Percentiles rank a stretch among this genome's conserved stretches.
Evolutionary conservation across 2,329 filamentous ascomycete genomes (phyloP).

Genomic region (Aspergillus phoenicis): DNA sequence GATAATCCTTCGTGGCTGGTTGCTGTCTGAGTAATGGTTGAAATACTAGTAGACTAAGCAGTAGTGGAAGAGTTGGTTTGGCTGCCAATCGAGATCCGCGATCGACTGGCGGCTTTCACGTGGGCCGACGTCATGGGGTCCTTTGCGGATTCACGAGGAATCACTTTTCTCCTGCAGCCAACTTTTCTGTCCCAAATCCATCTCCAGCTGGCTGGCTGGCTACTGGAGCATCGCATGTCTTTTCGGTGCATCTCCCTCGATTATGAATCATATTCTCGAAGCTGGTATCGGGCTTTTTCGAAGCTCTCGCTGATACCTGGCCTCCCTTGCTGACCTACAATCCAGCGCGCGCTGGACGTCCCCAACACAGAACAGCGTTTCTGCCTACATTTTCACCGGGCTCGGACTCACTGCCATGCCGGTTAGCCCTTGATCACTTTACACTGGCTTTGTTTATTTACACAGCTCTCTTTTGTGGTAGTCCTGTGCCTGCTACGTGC

Average conservation of each 20-base stretch:
- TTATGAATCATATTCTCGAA: background rate
- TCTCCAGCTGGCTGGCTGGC: background rate
- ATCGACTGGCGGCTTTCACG: constrained; percentile 25
- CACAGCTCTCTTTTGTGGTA: background rate
- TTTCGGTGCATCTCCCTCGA: background rate
- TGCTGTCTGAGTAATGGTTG: too few relatives aligned
- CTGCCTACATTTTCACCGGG: background rate
- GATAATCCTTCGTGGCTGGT: too few relatives aligned
- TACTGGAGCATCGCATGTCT: background rate
- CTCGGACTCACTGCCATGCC: background rate
- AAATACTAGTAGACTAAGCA: background rate
- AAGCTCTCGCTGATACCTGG: constrained; percentile 10
- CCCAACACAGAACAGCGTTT: background rate
- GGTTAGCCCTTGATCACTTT: constrained; percentile 5
- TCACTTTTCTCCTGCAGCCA: background rate
- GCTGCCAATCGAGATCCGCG: background rate
- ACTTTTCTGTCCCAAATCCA: background rate
- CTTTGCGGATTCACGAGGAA: constrained; percentile 4
- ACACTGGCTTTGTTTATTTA: constrained; percentile 1
- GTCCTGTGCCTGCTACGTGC: background rate
- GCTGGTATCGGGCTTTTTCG: constrained; percentile 3
- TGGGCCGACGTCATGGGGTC: constrained; percentile 41
- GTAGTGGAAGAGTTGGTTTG: background rate
- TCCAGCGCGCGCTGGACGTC: constrained; percentile 7
- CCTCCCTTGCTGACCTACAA: constrained; percentile 20